Conservation (phyloP, 1,284 basidiomycete genomes). For the Anthracocystis walkeri region DNA sequence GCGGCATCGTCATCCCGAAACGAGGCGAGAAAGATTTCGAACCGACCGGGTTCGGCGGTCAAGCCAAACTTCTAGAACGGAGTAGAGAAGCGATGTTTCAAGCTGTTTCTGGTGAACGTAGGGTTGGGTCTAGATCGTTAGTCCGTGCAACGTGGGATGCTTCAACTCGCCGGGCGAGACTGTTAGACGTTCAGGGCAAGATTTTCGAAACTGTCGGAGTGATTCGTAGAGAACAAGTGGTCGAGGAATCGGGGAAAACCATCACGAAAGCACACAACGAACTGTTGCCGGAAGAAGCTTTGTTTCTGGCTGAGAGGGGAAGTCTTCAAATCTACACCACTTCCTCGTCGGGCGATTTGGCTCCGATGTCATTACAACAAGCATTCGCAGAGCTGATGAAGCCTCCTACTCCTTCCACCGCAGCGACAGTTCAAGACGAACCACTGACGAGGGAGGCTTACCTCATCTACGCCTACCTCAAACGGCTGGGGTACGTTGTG, state of each 20-base stretch:
- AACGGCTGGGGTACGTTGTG: slow-evolving; percentile 88
- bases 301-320: slow-evolving; percentile 84
- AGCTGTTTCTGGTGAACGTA: slow-evolving; percentile 78
- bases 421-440: slow-evolving; percentile 76
- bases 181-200: slow-evolving; percentile 58
- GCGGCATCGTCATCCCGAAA: slow-evolving; percentile 58
- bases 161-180: slow-evolving; percentile 46
- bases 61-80: slow-evolving; percentile 82
- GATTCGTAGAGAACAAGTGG: slow-evolving; percentile 23
- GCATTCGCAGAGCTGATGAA: slow-evolving; percentile 83
- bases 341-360: slow-evolving; percentile 69
- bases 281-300: slow-evolving; percentile 89
- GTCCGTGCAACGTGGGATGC: slow-evolving; percentile 61
- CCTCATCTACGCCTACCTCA: slow-evolving; percentile 91
- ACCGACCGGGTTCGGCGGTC: slow-evolving; percentile 75
- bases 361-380: slow-evolving; percentile 86
- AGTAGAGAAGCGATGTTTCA: slow-evolving; percentile 87
- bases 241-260: slow-evolving; percentile 13
- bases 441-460: slow-evolving; percentile 82
- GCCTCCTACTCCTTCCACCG: neutral
- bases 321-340: slow-evolving; percentile 40
- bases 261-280: slow-evolving; percentile 71
- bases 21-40: slow-evolving; percentile 76
- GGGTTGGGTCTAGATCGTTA: slow-evolving; percentile 42
- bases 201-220: slow-evolving; percentile 61